Evolutionary conservation across 805 yeast species (phyloP), one percentile per base, ranked within the genome.

Genomic region (Lipomyces yamadae): DNA sequence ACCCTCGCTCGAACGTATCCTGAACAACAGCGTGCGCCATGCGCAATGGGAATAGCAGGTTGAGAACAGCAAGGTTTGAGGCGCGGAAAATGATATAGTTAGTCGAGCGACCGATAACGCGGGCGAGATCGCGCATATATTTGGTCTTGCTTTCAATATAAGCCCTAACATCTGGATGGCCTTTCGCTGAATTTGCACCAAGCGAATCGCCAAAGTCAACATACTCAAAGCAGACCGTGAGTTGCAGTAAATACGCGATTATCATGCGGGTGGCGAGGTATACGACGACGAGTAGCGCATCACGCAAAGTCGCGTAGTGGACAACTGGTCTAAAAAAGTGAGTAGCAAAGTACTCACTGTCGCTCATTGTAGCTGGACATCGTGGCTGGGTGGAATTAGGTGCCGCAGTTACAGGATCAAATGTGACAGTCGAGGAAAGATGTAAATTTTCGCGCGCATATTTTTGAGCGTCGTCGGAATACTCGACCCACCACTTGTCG

Each of bases 291-390:
- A 64, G 13, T 11, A 62, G 60, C 2, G 65, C 62, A 39, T 63
- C 70, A 24, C 64, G 63, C 42, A 60, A 24, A 11, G 62, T 59
- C 8, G 39, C 54, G 48, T 53, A 64, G 18, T 52, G n/a, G 24
- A 67, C 18, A 8, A 11, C 10, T 4, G 67, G 67, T 33, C 60
- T 61, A 34, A 61, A 65, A 30, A 65, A 65, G 34, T 65, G 68
- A n/a, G 63, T 61, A 13, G n/a, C 34, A 11, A 3, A 1, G 65
- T 64, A 65, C 35, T 61, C 65, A 7, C 58, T 56, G 10, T 52
- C 50, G 30, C 15, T 8, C 2, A 2, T 33, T 7, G 33, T 15
- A 6, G 50, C 50, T 13, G 68, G n/a, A 52, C 68, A 65, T 3
- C 48, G 53, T 8, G 15, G 11, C 48, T 35, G 55, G 34, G 63